A percentile compares a stretch with the other conserved stretches of the same genome.
phyloP scores from a whole-genome alignment of 2,329 filamentous ascomycete species.

The Pyrenochaeta sp. region DNA sequence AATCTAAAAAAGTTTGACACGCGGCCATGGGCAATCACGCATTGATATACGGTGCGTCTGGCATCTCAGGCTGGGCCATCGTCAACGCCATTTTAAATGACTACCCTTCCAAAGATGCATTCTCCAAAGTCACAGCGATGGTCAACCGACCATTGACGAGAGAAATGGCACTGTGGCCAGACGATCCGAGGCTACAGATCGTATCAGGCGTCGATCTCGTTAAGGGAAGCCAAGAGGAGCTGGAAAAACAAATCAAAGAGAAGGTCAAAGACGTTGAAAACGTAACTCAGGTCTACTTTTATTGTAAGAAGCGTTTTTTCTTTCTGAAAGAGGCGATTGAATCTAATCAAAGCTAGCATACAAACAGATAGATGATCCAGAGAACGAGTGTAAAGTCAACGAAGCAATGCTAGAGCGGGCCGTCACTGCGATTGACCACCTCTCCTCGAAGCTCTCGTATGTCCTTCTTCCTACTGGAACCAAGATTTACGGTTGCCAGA shows the following conservation, averaged over 20 bases:
- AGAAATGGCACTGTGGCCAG: constrained; percentile 49
- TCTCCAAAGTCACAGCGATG: constrained; percentile 57
- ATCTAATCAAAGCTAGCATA: constrained; percentile 29
- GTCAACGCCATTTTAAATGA: constrained; percentile 58
- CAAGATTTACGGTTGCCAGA: constrained; percentile 51
- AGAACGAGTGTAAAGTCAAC: constrained; percentile 44
- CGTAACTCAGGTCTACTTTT: constrained; percentile 54
- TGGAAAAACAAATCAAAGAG: constrained; percentile 45
- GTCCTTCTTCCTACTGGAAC: constrained; percentile 49
- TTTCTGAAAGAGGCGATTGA: too few relatives aligned
- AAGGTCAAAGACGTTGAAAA: constrained; percentile 47
- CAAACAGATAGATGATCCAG: constrained; percentile 40
- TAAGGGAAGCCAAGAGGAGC: constrained; percentile 41
- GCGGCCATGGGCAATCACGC: constrained; percentile 40
- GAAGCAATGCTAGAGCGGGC: constrained; percentile 50
- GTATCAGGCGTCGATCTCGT: constrained; percentile 53
- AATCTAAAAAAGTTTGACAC: background rate
- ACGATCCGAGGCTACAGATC: constrained; percentile 46
- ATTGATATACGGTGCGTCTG: constrained; percentile 55
- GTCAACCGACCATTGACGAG: constrained; percentile 55
- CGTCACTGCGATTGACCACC: constrained; percentile 42
- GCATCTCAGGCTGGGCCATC: constrained; percentile 61
- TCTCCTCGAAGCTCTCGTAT: constrained; percentile 37
- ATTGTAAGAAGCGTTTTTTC: constrained; percentile 41
- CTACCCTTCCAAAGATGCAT: constrained; percentile 56